Percentiles rank a stretch among this genome's conserved stretches.
Evolutionary conservation across 371 early-diverging fungal genomes (phyloP).

Genomic region (Aphelidium insulamus): DNA sequence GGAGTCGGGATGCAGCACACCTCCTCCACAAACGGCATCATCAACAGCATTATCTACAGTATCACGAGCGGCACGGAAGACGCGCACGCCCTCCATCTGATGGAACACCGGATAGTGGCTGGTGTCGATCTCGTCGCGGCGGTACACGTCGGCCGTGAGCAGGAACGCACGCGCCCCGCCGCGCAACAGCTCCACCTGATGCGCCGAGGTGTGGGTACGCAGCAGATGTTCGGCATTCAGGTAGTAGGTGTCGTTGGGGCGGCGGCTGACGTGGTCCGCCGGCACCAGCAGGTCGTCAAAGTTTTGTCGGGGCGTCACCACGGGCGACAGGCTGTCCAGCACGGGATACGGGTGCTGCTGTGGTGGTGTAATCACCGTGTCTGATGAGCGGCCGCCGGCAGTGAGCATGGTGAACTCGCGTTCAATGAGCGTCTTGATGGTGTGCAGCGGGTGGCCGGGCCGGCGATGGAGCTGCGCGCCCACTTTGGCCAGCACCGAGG

Average conservation of each 20-base stretch:
- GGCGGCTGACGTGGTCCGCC: conserved; percentile 58
- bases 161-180: conserved; percentile 23
- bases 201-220: conserved; percentile 87
- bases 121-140: conserved; percentile 89
- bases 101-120: conserved; percentile 94
- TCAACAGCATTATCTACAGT: conserved; percentile 4
- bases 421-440: conserved; percentile 58
- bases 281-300: conserved; percentile 79
- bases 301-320: conserved; percentile 60
- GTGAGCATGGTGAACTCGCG: conserved; percentile 37
- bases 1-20: conserved; percentile 5
- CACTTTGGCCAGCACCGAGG: conserved; percentile 49
- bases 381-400: conserved; percentile 23
- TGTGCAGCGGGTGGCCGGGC: conserved; percentile 68
- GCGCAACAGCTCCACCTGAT: conserved; percentile 53
- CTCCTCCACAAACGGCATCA: conserved; percentile 8
- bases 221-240: conserved; percentile 51
- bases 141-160: conserved; percentile 82
- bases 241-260: conserved; percentile 76
- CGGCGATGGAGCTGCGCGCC: conserved; percentile 48
- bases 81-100: conserved; percentile 81
- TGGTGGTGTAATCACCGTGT: not conserved
- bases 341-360: not conserved
- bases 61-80: conserved; percentile 6
- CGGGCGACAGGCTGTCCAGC: conserved; percentile 19